Evolutionary conservation across 306 rosid genomes (phyloP), one percentile per base, ranked within the genome.

Genomic region (Senna tora): DNA sequence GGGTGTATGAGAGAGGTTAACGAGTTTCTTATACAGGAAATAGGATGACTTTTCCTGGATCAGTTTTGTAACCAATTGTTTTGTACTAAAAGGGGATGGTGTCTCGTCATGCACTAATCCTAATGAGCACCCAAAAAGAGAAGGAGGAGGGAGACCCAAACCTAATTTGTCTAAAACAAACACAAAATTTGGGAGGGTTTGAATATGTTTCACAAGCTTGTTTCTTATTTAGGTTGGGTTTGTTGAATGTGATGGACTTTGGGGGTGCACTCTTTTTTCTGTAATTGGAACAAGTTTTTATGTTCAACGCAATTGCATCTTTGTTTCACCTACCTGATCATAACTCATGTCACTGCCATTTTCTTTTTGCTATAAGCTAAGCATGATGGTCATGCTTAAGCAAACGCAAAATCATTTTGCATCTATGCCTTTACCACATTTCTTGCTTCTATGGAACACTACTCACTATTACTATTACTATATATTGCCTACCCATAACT

Each of bases 11-110:
- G 28, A 75, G 70, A 51, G 13, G 77, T 19, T 72, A 79, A 69
- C 83, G 80, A 72, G 75, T 83, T 83, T 79, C 87, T 70, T 77
- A 79, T 57, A 51, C 20, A 43, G 70, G 87, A 53, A 81, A 59
- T 72, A 4, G 10, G 5, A 79, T n/a, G 85, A 81, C 67, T 81
- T 77, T 73, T 50, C 55, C 33, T 63, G n/a, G n/a, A n/a, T n/a
- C 41, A 50, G 62, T 58, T 67, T 77, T 58, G 43, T 34, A 73
- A 78, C 78, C 69, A 41, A 56, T 34, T 72, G 75, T 76, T 59
- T 38, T 75, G 0, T 56, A 71, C 74, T 36, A 56, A 74, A 77
- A 77, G 80, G 70, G 69, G 76, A 63, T 10, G 72, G 67, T 72
- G 78, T 71, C 82, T 85, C 19, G 71, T 83, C 87, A 75, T 68